phyloP scores from a whole-genome alignment of 2,329 filamentous ascomycete species.

The Fusarium sp. region DNA sequence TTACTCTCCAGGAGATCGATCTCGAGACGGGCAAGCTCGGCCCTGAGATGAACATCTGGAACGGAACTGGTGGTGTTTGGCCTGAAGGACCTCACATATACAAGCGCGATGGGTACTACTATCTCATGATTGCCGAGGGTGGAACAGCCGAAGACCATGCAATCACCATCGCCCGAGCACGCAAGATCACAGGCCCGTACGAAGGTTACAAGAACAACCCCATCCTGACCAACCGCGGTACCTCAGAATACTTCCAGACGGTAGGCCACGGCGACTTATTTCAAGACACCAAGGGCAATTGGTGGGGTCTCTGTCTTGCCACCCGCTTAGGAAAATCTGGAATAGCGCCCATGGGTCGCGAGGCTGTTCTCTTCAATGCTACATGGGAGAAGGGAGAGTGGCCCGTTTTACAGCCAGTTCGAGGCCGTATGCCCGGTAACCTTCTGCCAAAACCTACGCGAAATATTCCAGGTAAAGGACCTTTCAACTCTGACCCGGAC shows the following conservation, averaged over 20 bases:
- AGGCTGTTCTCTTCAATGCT: conserved; percentile 61
- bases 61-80: conserved; percentile 59
- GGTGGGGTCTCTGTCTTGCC: conserved; percentile 62
- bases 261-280: conserved; percentile 53
- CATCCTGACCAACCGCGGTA: conserved; percentile 53
- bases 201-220: conserved; percentile 55
- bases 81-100: conserved; percentile 68
- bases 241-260: conserved; percentile 50
- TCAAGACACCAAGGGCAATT: conserved; percentile 55
- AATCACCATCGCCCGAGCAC: conserved; percentile 54
- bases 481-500: conserved; percentile 27
- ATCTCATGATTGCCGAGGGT: conserved; percentile 61
- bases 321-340: conserved; percentile 32
- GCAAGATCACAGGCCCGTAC: conserved; percentile 54
- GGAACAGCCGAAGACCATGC: conserved; percentile 58
- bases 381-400: conserved; percentile 64
- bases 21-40: conserved; percentile 17
- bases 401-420: conserved; percentile 56
- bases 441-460: conserved; percentile 13
- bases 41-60: conserved; percentile 59
- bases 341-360: conserved; percentile 61
- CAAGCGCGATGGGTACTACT: conserved; percentile 58
- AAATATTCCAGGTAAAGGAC: conserved; percentile 14
- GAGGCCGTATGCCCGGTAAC: conserved; percentile 51
- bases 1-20: conserved; percentile 44